Percentiles rank a stretch among this genome's conserved stretches.
Conservation (phyloP, 2,329 filamentous ascomycete genomes). For the Epichloe uncinata region DNA sequence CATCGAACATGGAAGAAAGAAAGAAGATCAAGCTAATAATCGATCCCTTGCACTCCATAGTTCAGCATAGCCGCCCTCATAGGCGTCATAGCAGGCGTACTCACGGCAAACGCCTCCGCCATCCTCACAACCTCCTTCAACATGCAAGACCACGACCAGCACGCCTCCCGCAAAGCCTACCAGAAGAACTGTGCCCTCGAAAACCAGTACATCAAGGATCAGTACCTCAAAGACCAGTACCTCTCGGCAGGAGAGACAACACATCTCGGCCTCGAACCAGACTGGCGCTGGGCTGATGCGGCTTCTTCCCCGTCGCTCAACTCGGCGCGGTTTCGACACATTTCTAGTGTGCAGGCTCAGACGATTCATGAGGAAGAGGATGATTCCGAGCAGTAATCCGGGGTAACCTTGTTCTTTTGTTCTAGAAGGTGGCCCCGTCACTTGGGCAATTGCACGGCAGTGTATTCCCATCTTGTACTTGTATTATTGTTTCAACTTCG, state of each 20-base stretch:
- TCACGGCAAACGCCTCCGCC: slow-evolving; percentile 43
- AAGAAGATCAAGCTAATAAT: background rate
- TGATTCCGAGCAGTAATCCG: slow-evolving; percentile 35
- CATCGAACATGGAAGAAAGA: background rate
- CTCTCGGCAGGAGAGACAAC: background rate
- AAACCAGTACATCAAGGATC: slow-evolving; percentile 1
- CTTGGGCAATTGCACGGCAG: no score
- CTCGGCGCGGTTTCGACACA: slow-evolving; percentile 22
- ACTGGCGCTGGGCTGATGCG: slow-evolving; percentile 24
- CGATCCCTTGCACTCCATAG: slow-evolving; percentile 12
- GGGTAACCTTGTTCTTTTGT: no score
- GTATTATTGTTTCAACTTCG: background rate
- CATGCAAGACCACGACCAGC: slow-evolving; percentile 19
- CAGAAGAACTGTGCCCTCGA: slow-evolving; percentile 9
- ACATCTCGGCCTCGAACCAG: slow-evolving; percentile 18
- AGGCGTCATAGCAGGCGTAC: slow-evolving; percentile 49
- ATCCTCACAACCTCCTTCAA: slow-evolving; percentile 38
- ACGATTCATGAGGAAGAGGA: slow-evolving; percentile 65
- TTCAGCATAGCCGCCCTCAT: slow-evolving; percentile 54
- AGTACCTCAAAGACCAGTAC: slow-evolving; percentile 4
- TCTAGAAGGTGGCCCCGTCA: no score
- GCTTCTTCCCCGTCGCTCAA: slow-evolving; percentile 15
- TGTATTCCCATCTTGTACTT: background rate
- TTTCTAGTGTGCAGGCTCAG: slow-evolving; percentile 43
- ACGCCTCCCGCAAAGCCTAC: slow-evolving; percentile 6